phyloP scores from a whole-genome alignment of 352 stramenopile genomes.

The Pilasporangium apinafurcum region DNA sequence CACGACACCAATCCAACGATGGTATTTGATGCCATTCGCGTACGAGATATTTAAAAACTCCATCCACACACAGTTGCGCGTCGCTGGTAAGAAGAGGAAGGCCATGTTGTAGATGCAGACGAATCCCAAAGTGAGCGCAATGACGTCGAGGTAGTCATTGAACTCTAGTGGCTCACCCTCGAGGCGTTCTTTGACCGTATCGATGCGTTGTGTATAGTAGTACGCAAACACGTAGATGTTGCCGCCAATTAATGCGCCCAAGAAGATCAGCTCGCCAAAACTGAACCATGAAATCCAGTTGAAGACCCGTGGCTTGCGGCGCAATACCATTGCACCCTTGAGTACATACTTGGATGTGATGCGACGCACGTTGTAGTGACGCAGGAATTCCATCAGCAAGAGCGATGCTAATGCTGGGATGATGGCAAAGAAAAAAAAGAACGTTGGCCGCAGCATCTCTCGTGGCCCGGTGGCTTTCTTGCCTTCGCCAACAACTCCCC shows the following conservation, averaged over 20 bases:
- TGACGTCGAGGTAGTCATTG: conserved; percentile 5
- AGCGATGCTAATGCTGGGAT: conserved; percentile 11
- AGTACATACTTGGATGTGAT: conserved; percentile 7
- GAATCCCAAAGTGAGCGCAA: conserved; percentile 13
- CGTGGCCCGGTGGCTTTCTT: too few species aligned
- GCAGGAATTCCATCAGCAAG: conserved; percentile 15
- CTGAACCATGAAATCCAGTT: conserved; percentile 8
- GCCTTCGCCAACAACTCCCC: too few species aligned
- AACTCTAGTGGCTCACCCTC: conserved; percentile 9
- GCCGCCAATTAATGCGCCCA: conserved; percentile 11
- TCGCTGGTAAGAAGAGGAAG: conserved; percentile 26
- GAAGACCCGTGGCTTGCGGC: conserved; percentile 12
- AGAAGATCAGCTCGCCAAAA: conserved; percentile 20
- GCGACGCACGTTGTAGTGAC: conserved; percentile 9
- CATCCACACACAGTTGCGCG: conserved; percentile 25
- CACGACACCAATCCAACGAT: conserved; percentile 22
- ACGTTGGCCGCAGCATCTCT: conserved; percentile 21
- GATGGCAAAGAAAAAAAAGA: conserved; percentile 20
- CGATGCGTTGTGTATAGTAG: conserved; percentile 3
- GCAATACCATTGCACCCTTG: conserved; percentile 5
- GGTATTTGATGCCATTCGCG: conserved; percentile 29
- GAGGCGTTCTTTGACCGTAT: background rate
- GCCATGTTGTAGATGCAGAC: conserved; percentile 26
- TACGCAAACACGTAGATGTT: conserved; percentile 19
- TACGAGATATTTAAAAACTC: conserved; percentile 34